These are phyloP conservation scores for Sherardia arvensis DNA, from an alignment of 257 asterid genomes.

Conservation along the genomic window DNA sequence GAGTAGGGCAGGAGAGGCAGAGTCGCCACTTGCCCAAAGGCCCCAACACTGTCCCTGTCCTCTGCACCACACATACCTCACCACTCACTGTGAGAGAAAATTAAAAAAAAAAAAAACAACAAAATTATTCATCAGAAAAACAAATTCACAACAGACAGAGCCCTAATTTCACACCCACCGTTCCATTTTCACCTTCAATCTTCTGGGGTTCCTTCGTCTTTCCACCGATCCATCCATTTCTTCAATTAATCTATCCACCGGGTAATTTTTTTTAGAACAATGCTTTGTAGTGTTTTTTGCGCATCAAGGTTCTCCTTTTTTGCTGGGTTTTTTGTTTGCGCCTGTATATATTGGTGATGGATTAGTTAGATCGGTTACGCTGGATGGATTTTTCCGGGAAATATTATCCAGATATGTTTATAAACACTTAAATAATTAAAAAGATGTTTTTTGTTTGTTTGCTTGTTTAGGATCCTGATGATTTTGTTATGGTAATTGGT, in stretches of 20 bases:
- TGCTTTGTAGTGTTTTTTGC: background rate
- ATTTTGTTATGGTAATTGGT: background rate
- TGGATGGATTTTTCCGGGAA: background rate
- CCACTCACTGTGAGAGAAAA: conserved; percentile 8
- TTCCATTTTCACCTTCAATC: background rate
- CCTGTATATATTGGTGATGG: background rate
- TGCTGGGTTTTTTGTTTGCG: background rate
- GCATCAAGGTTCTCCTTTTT: background rate
- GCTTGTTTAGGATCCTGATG: background rate
- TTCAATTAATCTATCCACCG: background rate
- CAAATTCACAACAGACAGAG: background rate
- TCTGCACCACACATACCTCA: conserved; percentile 2
- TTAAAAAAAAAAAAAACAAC: background rate
- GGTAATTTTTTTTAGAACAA: background rate
- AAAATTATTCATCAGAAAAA: background rate
- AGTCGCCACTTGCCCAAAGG: conserved; percentile 6
- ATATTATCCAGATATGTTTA: background rate
- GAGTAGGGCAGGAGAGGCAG: background rate
- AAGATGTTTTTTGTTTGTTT: background rate
- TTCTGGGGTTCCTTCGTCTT: background rate
- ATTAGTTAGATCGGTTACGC: background rate
- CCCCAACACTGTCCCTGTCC: conserved; percentile 12
- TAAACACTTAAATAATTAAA: too few relatives aligned
- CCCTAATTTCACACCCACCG: background rate
- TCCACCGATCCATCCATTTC: conserved; percentile 1